Evolutionary conservation across 2,329 filamentous ascomycete species (phyloP), one percentile per base, ranked within the genome.

Genomic region (Ophiostoma tasmaniense): DNA sequence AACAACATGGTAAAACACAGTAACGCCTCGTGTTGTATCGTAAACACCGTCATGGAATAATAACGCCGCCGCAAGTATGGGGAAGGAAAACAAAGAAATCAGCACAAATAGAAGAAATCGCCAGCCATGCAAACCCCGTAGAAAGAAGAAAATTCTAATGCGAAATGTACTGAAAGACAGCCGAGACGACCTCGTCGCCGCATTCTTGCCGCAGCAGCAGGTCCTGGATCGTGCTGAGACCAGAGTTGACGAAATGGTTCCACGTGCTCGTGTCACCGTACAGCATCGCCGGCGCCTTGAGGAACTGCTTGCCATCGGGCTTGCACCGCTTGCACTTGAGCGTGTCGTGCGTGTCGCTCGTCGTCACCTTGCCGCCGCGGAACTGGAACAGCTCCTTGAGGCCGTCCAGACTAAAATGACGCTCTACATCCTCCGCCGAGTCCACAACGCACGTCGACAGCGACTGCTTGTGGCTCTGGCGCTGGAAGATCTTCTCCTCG

Each of bases 201-300:
- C 85, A 87, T 80, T 99, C 95, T 78, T 98, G 95, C 73, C 94
- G 85, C 66, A 99, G 81, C 75, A 99, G 76, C 76, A 97, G 79
- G 81, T 99, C 95, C 78, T 99, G 94, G 70, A 99, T 99, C 70
- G 86, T 85, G 72, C 87, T 85, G 76, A 99, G 79, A 0, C 87
- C 89, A 3, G 89, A 86, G 74, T 97, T 97, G 61, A 90, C 86
- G 79, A 97, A 96, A 78, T 99, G 95, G 76, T 99, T 99, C 95
- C 95, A 99, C n/a, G 92, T 94, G 79, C 93, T 98, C 28, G 95
- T 98, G 76, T 99, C 95, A 67, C 95, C 95, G 76, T 99, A 99
- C 71, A 99, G 81, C 89, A 98, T 94, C 1, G 95, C 95, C 3
- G 91, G 91, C 1, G 94, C 92, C 78, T 97, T 98, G 76, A 97